phyloP scores from a whole-genome alignment of 2,329 filamentous ascomycete species.

The Magnaporthales sp. region DNA sequence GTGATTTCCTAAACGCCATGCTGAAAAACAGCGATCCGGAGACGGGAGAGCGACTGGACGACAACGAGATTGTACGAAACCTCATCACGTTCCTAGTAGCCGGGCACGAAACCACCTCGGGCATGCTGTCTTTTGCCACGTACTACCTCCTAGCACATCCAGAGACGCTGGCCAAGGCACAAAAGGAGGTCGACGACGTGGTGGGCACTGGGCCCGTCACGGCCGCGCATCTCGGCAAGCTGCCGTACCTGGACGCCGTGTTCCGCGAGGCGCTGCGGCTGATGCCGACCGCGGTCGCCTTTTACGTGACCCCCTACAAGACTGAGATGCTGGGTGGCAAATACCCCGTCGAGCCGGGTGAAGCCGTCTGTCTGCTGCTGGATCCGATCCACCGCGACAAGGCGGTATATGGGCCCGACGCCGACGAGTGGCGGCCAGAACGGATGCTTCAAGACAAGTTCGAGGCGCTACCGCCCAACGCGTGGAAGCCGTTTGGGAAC shows the following conservation, averaged over 20 bases:
- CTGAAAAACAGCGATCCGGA: constrained; percentile 15
- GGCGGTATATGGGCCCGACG: constrained; percentile 55
- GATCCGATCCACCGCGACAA: constrained; percentile 52
- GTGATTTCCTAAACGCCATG: constrained; percentile 47
- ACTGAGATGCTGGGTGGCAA: constrained; percentile 50
- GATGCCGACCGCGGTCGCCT: constrained; percentile 37
- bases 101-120: constrained; percentile 47
- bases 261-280: constrained; percentile 47
- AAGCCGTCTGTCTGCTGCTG: constrained; percentile 41
- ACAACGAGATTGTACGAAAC: constrained; percentile 13
- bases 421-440: constrained; percentile 59
- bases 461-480: constrained; percentile 45
- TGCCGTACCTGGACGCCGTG: constrained; percentile 44
- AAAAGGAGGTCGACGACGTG: constrained; percentile 43
- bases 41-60: constrained; percentile 14
- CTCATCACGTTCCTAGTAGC: constrained; percentile 32
- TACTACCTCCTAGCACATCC: constrained; percentile 42
- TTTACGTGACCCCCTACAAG: constrained; percentile 19
- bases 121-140: constrained; percentile 40
- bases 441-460: constrained; percentile 65
- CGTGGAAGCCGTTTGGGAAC: constrained; percentile 62
- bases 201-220: constrained; percentile 33
- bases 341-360: constrained; percentile 46
- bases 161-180: constrained; percentile 33
- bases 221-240: constrained; percentile 36